A percentile compares a stretch with the other conserved stretches of the same genome.
These are phyloP conservation scores for Cryptosporidium sp. DNA, from an alignment of 169 alveolate genomes.

Conservation along the genomic window DNA sequence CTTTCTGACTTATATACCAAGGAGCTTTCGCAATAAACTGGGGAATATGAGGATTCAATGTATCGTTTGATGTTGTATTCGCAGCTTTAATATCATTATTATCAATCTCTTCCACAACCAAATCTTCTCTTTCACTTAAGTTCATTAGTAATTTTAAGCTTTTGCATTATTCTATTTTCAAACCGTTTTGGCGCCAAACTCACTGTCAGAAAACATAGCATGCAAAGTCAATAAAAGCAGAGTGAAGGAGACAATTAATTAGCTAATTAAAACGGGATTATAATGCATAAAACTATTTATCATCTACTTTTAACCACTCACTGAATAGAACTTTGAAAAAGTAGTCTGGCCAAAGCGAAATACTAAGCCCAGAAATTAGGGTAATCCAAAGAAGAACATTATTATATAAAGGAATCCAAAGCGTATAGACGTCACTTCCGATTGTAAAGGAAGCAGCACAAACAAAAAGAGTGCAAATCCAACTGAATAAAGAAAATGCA, in stretches of 20 bases:
- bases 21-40: constrained; percentile 89
- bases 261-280: constrained; percentile 7
- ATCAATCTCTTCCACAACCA: not conserved
- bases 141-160: not conserved
- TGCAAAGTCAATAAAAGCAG: not conserved
- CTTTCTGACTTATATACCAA: constrained; percentile 85
- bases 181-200: not conserved
- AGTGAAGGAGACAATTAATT: not conserved
- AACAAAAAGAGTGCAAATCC: constrained; percentile 64
- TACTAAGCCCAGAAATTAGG: constrained; percentile 53
- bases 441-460: constrained; percentile 59
- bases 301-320: constrained; percentile 13
- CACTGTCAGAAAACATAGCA: not conserved
- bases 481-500: constrained; percentile 54
- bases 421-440: constrained; percentile 66
- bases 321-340: constrained; percentile 35
- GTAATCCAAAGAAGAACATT: constrained; percentile 63
- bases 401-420: constrained; percentile 64
- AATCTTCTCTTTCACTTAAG: not conserved
- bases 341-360: constrained; percentile 69
- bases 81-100: not conserved
- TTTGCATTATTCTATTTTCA: not conserved
- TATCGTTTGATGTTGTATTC: constrained; percentile 75
- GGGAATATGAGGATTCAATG: constrained; percentile 87
- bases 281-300: constrained; percentile 18